These are phyloP conservation scores for Cercophora scortea DNA, from an alignment of 495 filamentous ascomycete genomes.

Conservation along the genomic window DNA sequence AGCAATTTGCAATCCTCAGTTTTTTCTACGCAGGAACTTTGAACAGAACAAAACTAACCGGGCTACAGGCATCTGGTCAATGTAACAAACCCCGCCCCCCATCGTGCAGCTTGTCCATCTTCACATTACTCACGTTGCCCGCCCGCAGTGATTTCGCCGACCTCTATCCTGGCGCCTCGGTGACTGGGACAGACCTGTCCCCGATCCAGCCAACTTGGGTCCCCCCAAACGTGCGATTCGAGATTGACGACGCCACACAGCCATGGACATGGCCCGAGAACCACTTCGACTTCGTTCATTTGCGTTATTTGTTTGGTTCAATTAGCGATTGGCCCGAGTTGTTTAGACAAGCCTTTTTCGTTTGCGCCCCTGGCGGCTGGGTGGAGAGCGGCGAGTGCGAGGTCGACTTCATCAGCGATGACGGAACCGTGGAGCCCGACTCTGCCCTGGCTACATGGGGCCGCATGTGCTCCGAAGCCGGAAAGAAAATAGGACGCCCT, in stretches of 20 bases:
- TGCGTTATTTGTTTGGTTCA: conserved; percentile 45
- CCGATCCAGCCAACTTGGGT: conserved; percentile 17
- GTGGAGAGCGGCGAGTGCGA: conserved; percentile 22
- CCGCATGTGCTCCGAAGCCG: conserved; percentile 9
- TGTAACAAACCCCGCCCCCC: conserved; percentile 11
- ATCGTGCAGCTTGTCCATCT: background rate
- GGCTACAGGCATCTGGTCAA: conserved; percentile 24
- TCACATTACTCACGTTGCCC: background rate
- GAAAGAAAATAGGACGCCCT: conserved; percentile 1
- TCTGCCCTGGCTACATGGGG: conserved; percentile 9
- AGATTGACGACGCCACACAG: conserved; percentile 47
- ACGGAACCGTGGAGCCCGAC: conserved; percentile 14
- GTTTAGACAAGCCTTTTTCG: conserved; percentile 22
- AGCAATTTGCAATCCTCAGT: background rate
- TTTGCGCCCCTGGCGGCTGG: conserved; percentile 35
- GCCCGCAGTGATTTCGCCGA: conserved; percentile 46
- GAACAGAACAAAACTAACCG: background rate
- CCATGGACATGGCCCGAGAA: conserved; percentile 44
- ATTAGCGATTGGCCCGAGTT: conserved; percentile 48
- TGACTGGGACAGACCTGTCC: conserved; percentile 51
- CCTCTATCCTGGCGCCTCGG: conserved; percentile 37
- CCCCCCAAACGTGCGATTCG: conserved; percentile 31
- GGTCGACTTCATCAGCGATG: conserved; percentile 16
- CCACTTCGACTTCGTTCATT: conserved; percentile 59
- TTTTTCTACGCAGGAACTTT: background rate